These are phyloP conservation scores for Acanthochlamys bracteata DNA, from an alignment of 106 monocot species.

Conservation along the genomic window DNA sequence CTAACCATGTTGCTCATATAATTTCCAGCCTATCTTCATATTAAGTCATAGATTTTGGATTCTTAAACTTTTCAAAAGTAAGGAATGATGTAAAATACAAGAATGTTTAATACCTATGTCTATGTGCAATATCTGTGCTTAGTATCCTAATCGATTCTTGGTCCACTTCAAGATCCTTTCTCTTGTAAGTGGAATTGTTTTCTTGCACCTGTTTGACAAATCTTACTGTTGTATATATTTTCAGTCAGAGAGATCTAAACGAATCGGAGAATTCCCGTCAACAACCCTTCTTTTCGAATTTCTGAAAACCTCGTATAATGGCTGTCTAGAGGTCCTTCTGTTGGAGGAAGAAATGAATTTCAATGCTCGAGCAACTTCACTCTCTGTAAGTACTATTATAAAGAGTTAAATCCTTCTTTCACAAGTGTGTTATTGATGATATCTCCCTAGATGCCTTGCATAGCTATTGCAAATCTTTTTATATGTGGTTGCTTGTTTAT, in stretches of 20 bases:
- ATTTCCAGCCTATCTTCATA: too few relatives aligned
- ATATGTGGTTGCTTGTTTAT: too few relatives aligned
- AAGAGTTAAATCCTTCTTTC: too few relatives aligned
- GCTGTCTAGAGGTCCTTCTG: slow-evolving; percentile 51
- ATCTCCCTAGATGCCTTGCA: too few relatives aligned
- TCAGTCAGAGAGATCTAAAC: slow-evolving; percentile 87
- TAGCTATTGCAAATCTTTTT: too few relatives aligned
- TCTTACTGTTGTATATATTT: background rate
- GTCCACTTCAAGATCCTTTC: background rate
- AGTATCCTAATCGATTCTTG: too few relatives aligned
- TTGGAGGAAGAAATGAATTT: slow-evolving; percentile 94
- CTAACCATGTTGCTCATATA: too few relatives aligned
- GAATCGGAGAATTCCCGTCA: slow-evolving; percentile 54
- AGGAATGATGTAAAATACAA: too few relatives aligned
- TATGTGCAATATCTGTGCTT: background rate
- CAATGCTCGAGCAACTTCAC: slow-evolving; percentile 68
- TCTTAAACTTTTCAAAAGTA: too few relatives aligned
- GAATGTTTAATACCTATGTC: too few relatives aligned
- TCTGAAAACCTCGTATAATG: slow-evolving; percentile 49
- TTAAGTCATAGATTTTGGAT: too few relatives aligned
- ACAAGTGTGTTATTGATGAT: too few relatives aligned
- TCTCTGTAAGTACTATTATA: slow-evolving; percentile 62
- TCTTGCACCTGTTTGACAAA: background rate
- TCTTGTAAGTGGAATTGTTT: background rate
- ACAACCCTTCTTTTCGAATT: slow-evolving; percentile 52